phyloP scores from a whole-genome alignment of 1,139 yeast species.

The Sugiyamaella neomexicana region DNA sequence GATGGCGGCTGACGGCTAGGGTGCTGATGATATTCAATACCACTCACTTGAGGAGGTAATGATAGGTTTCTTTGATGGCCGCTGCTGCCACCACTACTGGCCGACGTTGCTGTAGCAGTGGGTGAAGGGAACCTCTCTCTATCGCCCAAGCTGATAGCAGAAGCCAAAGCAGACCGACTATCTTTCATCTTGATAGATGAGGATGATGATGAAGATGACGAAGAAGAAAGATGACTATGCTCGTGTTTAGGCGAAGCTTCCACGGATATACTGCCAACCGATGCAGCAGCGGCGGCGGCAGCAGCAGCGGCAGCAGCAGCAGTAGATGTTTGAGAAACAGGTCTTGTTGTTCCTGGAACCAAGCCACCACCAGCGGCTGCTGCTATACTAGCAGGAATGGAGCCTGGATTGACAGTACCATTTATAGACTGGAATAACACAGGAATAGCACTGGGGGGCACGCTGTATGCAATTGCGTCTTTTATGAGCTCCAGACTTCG shows the following conservation, averaged over 20 bases:
- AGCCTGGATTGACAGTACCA: constrained; percentile 18
- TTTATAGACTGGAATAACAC: constrained; percentile 46
- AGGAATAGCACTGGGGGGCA: constrained; percentile 70
- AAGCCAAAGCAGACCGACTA: constrained; percentile 14
- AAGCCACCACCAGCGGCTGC: constrained; percentile 14
- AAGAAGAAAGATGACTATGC: not conserved
- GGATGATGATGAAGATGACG: too few relatives aligned
- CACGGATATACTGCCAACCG: constrained; percentile 15
- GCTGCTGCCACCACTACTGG: constrained; percentile 6
- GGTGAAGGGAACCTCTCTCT: constrained; percentile 29
- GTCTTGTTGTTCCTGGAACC: constrained; percentile 4
- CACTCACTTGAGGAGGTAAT: constrained; percentile 32
- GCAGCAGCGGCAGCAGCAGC: constrained; percentile 22
- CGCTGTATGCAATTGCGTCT: constrained; percentile 59
- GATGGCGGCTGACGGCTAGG: constrained; percentile 23
- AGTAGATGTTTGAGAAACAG: constrained; percentile 16
- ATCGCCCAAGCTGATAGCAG: constrained; percentile 21
- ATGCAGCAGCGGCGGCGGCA: constrained; percentile 21
- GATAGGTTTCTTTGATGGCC: constrained; percentile 33
- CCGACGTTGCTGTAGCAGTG: not conserved
- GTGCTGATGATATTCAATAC: constrained; percentile 26
- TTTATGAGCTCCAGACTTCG: constrained; percentile 62
- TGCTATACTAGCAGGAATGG: constrained; percentile 18
- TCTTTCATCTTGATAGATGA: constrained; percentile 12
- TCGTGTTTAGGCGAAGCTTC: constrained; percentile 16